phyloP scores from a whole-genome alignment of 257 asterid species.

The Gentiana straminea region DNA sequence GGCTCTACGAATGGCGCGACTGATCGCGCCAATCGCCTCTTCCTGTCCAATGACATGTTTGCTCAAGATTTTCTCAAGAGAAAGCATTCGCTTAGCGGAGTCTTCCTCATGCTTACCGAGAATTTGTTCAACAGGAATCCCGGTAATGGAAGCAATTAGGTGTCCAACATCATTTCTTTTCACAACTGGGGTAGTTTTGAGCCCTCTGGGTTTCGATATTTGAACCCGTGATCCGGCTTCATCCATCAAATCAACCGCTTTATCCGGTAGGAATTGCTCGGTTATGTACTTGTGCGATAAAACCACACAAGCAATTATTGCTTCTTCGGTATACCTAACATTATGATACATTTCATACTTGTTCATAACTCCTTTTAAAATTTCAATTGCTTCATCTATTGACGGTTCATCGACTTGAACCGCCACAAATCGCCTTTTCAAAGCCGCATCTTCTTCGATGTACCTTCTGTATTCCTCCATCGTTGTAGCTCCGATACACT shows the following conservation, averaged over 20 bases:
- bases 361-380: conserved; percentile 20
- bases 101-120: conserved; percentile 9
- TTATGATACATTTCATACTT: conserved; percentile 33
- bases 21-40: conserved; percentile 67
- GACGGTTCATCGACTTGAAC: conserved; percentile 41
- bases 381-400: conserved; percentile 27
- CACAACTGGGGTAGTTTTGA: background rate
- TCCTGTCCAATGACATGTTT: conserved; percentile 64
- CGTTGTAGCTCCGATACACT: conserved; percentile 67
- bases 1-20: conserved; percentile 78
- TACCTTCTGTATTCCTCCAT: conserved; percentile 41
- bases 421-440: conserved; percentile 36
- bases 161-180: conserved; percentile 24
- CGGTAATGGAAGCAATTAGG: conserved; percentile 29
- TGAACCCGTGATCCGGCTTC: conserved; percentile 43
- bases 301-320: conserved; percentile 31
- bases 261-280: conserved; percentile 28
- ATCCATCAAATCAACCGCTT: conserved; percentile 45
- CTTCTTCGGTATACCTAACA: conserved; percentile 26
- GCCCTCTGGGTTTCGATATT: background rate
- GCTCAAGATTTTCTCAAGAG: conserved; percentile 32
- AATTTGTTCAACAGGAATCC: conserved; percentile 32
- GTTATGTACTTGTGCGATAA: conserved; percentile 34
- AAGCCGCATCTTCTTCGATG: conserved; percentile 44
- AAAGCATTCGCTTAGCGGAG: conserved; percentile 31